A percentile compares a stretch with the other conserved stretches of the same genome.
phyloP scores from a whole-genome alignment of 352 stramenopile species.

The Globisporangium abappressorium region DNA sequence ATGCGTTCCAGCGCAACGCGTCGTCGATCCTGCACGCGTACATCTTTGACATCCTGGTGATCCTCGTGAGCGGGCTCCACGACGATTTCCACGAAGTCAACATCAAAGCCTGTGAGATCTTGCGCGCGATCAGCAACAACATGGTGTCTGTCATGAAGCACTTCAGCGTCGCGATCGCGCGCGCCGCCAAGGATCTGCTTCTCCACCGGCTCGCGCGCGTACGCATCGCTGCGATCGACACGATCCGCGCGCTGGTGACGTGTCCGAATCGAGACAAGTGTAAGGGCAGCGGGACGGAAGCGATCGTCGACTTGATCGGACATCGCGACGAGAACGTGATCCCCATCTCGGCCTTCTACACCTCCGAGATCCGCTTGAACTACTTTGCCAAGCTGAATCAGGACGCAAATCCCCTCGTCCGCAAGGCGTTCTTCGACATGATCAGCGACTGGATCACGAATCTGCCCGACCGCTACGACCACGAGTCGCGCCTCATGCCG shows the following conservation, averaged over 20 bases:
- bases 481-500: slow-evolving; percentile 91
- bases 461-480: slow-evolving; percentile 92
- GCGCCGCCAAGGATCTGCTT: slow-evolving; percentile 78
- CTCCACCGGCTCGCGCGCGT: slow-evolving; percentile 90
- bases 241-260: slow-evolving; percentile 78
- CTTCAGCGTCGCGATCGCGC: slow-evolving; percentile 89
- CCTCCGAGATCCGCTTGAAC: slow-evolving; percentile 88
- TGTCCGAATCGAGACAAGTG: slow-evolving; percentile 90
- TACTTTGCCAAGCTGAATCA: slow-evolving; percentile 91
- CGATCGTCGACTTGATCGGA: slow-evolving; percentile 93
- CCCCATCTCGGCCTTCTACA: slow-evolving; percentile 93
- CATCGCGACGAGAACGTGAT: slow-evolving; percentile 96
- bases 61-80: slow-evolving; percentile 65
- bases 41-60: slow-evolving; percentile 70
- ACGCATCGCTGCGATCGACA: slow-evolving; percentile 78
- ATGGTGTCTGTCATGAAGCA: slow-evolving; percentile 93
- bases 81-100: slow-evolving; percentile 90
- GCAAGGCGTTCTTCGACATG: slow-evolving; percentile 83
- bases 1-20: slow-evolving; percentile 44
- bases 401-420: slow-evolving; percentile 81
- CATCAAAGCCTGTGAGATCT: slow-evolving; percentile 56
- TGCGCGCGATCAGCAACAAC: slow-evolving; percentile 48
- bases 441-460: slow-evolving; percentile 88
- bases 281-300: slow-evolving; percentile 92
- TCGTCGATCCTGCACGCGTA: slow-evolving; percentile 80